Conservation (phyloP, 2,329 filamentous ascomycete species). For the Colletotrichum sojae region DNA sequence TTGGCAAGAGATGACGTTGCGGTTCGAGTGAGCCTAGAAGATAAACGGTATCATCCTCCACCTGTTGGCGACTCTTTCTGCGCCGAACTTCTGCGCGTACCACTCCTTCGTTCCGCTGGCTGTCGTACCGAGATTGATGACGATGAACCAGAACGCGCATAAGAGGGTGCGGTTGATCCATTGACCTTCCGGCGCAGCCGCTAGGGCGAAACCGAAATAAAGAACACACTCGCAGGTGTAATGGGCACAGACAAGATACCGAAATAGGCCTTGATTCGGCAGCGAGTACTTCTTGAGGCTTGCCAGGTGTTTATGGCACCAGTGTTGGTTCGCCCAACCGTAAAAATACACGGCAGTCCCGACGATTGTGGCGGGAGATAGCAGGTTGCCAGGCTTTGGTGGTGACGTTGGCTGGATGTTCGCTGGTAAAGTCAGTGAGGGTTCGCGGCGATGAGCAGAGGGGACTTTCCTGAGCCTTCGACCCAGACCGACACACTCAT, state of each 20-base stretch:
- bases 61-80: conserved; percentile 70
- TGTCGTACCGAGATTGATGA: conserved; percentile 84
- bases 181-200: conserved; percentile 77
- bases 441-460: background rate
- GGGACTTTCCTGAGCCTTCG: conserved; percentile 78
- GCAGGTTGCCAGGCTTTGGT: background rate
- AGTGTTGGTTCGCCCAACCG: conserved; percentile 81
- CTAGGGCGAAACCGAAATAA: conserved; percentile 82
- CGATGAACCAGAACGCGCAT: conserved; percentile 80
- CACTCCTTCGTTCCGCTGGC: conserved; percentile 83
- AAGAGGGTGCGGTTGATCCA: conserved; percentile 81
- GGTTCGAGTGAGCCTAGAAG: conserved; percentile 59
- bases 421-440: conserved; percentile 19
- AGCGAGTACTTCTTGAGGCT: conserved; percentile 86
- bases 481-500: conserved; percentile 87
- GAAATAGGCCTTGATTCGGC: conserved; percentile 81
- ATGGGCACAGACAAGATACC: conserved; percentile 84
- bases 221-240: conserved; percentile 91
- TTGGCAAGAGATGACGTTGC: conserved; percentile 54
- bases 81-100: conserved; percentile 84
- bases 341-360: conserved; percentile 76
- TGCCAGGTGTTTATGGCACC: conserved; percentile 79
- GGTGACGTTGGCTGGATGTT: background rate
- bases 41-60: conserved; percentile 85
- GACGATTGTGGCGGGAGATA: conserved; percentile 59